phyloP scores from a whole-genome alignment of 2,329 filamentous ascomycete genomes.

The Trichoderma citrinoviride region DNA sequence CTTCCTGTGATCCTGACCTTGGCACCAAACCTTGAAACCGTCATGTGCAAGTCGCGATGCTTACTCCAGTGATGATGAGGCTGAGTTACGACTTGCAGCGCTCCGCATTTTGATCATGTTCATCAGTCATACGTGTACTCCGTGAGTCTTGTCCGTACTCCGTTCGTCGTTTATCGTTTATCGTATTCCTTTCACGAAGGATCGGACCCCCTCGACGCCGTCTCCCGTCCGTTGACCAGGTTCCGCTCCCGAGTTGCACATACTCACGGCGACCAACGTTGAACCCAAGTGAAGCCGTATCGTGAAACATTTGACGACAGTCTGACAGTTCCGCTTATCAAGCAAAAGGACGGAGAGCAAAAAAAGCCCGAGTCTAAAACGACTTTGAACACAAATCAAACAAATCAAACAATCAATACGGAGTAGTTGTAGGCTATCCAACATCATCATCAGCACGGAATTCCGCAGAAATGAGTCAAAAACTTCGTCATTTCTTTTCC shows the following conservation, averaged over 20 bases:
- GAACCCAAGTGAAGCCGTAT: background rate
- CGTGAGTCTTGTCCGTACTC: background rate
- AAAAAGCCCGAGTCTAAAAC: background rate
- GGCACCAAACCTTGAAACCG: too few species aligned
- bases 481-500: background rate
- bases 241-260: background rate
- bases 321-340: background rate
- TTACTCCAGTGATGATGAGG: too few species aligned
- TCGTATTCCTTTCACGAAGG: too few species aligned
- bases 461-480: background rate
- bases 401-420: too few species aligned
- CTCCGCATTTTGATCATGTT: too few species aligned
- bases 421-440: too few species aligned
- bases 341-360: background rate
- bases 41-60: too few species aligned
- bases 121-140: background rate
- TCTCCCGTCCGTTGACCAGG: background rate
- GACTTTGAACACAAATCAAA: background rate
- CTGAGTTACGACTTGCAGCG: too few species aligned
- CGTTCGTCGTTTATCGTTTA: too few species aligned
- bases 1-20: too few species aligned
- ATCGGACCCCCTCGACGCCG: background rate
- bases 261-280: background rate
- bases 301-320: too few species aligned
- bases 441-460: background rate